phyloP scores from a whole-genome alignment of 768 basidiomycete genomes.

The Leucosporidium creatinivorum region DNA sequence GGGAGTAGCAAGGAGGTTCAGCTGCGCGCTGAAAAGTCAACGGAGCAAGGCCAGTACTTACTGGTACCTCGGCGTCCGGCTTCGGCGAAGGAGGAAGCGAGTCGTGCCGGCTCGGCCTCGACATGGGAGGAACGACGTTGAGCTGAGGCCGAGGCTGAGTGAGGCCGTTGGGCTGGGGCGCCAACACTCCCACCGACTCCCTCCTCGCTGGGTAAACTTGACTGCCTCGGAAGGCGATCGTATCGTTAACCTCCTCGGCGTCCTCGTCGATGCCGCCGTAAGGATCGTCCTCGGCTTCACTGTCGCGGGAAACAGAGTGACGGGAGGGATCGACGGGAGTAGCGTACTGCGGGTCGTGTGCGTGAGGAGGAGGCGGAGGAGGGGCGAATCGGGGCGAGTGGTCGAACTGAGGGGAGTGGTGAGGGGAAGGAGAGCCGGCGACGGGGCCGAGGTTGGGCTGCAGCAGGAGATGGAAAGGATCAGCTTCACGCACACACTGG shows the following conservation, averaged over 20 bases:
- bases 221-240: conserved; percentile 23
- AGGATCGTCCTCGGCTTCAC: conserved; percentile 3
- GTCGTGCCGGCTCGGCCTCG: background rate
- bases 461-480: too few relatives aligned
- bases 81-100: conserved; percentile 1
- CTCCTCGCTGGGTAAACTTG: background rate
- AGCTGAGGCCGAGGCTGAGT: background rate
- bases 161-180: conserved; percentile 7
- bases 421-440: too few relatives aligned
- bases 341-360: background rate
- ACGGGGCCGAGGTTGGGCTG: too few relatives aligned
- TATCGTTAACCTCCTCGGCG: conserved; percentile 4
- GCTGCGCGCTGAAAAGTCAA: background rate
- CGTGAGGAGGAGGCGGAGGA: conserved; percentile 18
- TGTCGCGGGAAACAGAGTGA: background rate
- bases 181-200: background rate
- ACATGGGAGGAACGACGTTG: background rate
- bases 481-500: too few relatives aligned
- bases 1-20: too few relatives aligned
- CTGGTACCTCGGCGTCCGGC: conserved; percentile 2
- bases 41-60: background rate
- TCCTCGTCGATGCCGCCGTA: conserved; percentile 24
- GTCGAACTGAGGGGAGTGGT: conserved; percentile 9
- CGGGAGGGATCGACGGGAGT: background rate
- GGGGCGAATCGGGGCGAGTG: conserved; percentile 9